These are phyloP conservation scores for Dothistroma septosporum DNA, from an alignment of 2,329 filamentous ascomycete species.

Conservation along the genomic window DNA sequence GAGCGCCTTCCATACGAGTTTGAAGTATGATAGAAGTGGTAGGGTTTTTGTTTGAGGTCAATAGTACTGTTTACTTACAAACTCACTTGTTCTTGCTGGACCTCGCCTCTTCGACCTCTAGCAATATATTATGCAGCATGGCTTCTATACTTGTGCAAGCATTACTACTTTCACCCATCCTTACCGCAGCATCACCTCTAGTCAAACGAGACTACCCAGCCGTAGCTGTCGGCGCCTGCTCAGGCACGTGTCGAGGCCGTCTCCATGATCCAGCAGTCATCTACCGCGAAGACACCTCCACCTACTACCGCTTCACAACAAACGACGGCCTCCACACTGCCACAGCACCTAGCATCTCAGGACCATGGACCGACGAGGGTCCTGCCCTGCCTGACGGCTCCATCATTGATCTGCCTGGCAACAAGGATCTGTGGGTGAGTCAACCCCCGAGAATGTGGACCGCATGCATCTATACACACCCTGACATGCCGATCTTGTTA, in stretches of 20 bases:
- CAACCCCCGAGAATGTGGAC: not conserved
- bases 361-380: constrained; percentile 49
- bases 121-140: not conserved
- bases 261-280: constrained; percentile 21
- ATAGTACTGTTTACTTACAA: not conserved
- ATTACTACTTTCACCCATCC: not conserved
- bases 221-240: constrained; percentile 15
- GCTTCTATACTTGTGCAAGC: not conserved
- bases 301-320: constrained; percentile 52
- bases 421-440: constrained; percentile 46
- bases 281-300: constrained; percentile 24
- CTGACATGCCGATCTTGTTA: not conserved
- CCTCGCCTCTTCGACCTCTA: not conserved
- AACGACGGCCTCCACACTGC: constrained; percentile 48
- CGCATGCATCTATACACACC: not conserved
- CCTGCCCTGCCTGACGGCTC: constrained; percentile 46
- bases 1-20: not conserved
- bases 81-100: not conserved
- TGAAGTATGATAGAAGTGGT: not conserved
- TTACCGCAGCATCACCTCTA: constrained; percentile 9
- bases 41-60: not conserved
- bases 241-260: constrained; percentile 16
- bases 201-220: constrained; percentile 15
- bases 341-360: constrained; percentile 43
- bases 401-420: constrained; percentile 46